Evolutionary conservation across 345 rosid species (phyloP), one percentile per base, ranked within the genome.

Genomic region (Linum usitatissimum): DNA sequence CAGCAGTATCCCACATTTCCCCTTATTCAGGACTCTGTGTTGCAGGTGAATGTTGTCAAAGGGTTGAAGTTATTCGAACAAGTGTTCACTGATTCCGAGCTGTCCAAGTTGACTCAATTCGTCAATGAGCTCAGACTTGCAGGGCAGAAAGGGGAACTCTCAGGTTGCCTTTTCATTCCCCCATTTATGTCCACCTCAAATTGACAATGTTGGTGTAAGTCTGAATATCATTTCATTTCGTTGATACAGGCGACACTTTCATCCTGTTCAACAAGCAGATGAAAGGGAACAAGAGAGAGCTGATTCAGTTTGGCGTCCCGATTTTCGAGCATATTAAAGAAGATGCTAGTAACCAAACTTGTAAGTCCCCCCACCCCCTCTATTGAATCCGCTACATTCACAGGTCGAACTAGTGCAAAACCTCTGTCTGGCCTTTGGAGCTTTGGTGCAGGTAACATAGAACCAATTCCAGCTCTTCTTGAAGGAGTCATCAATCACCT

Each of bases 41-140:
- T 72, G 67, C 95, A 93, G 99, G 91, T 85, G 63, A 93, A 93
- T 81, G 94, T 93, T 53, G 94, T 90, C 57, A 93, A 90, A 81
- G 99, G 99, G 30, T 73, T 93, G 64, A 93, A 93, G 83, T 73
- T 90, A 53, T 87, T 87, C 40, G 89, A 93, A 68, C 71, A 87
- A 28, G 73, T 86, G 1, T 87, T 93, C 76, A 82, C 84, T 57
- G 83, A 69, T 71, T 64, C 79, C 6, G 94, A 86, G 79, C 80
- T 93, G 45, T 80, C 82, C 51, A 83, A 83, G 79, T 79, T 93
- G 75, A 65, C 77, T 9, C 78, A 80, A 56, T 87, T 78, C 14
- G 81, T 81, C 53, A 73, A 75, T 65, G 85, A 81, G 49, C 87
- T 93, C 61, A 79, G 83, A 12, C 73, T 77, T 61, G 90, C 96